Evolutionary conservation across 1,139 yeast genomes (phyloP).

Genomic region (Taphrina sp.): DNA sequence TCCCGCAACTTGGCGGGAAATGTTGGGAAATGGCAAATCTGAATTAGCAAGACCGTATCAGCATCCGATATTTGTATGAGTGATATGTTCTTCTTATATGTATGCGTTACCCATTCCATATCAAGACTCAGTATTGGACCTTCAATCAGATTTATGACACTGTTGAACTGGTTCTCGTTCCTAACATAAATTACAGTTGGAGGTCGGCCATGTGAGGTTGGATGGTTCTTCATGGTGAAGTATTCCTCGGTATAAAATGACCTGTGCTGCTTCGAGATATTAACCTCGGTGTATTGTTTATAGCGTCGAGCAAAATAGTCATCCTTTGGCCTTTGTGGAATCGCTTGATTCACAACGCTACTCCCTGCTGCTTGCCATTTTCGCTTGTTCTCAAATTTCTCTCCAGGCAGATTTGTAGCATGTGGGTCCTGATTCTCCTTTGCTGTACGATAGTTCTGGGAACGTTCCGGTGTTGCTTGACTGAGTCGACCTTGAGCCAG

Average conservation of each 20-base stretch:
- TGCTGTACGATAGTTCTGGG: neutral
- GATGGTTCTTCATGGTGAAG: slow-evolving; percentile 21
- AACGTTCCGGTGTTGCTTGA: neutral
- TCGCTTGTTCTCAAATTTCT: too few relatives aligned
- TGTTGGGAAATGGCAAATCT: slow-evolving; percentile 12
- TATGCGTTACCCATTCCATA: slow-evolving; percentile 20
- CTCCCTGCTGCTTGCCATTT: neutral
- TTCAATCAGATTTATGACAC: slow-evolving; percentile 12
- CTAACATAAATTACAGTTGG: slow-evolving; percentile 24
- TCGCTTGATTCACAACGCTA: neutral
- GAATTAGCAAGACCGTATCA: slow-evolving; percentile 20
- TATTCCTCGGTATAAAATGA: slow-evolving; percentile 1
- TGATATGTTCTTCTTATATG: slow-evolving; percentile 17
- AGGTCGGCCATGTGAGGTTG: slow-evolving; percentile 1
- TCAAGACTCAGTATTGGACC: slow-evolving; percentile 26
- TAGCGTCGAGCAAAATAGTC: slow-evolving; percentile 3
- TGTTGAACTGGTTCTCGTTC: slow-evolving; percentile 24
- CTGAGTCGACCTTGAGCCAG: slow-evolving; percentile 3
- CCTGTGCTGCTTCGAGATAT: neutral
- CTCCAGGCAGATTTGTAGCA: neutral
- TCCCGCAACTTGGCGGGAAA: slow-evolving; percentile 16
- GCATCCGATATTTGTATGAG: slow-evolving; percentile 24
- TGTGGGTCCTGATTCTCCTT: slow-evolving; percentile 4
- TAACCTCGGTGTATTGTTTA: slow-evolving; percentile 2
- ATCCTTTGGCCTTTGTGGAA: neutral